Evolutionary conservation across 1,284 basidiomycete species (phyloP).

Genomic region (Rhodotorula sp.): DNA sequence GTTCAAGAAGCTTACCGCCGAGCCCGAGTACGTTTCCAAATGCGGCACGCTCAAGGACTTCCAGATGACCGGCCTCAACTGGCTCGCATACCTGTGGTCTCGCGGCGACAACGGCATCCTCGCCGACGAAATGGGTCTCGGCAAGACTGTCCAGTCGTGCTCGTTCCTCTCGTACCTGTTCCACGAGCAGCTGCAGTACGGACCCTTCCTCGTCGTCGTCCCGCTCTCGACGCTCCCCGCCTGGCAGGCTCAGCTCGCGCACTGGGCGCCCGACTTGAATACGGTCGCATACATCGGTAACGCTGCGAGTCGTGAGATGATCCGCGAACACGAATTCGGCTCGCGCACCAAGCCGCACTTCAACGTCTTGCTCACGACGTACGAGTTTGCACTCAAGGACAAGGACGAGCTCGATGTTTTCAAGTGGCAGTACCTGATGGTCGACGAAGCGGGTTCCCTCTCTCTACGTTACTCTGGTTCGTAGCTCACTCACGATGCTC

Average conservation of each 20-base stretch:
- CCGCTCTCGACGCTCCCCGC: slow-evolving; percentile 97
- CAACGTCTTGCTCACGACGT: slow-evolving; percentile 96
- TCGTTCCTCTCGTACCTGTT: slow-evolving; percentile 93
- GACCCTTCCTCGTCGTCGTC: slow-evolving; percentile 96
- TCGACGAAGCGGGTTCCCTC: slow-evolving; percentile 73
- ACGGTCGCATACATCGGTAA: slow-evolving; percentile 96
- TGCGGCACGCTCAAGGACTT: slow-evolving; percentile 94
- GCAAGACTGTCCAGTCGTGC: slow-evolving; percentile 96
- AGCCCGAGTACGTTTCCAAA: slow-evolving; percentile 78
- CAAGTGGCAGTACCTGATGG: slow-evolving; percentile 95
- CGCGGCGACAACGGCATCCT: slow-evolving; percentile 95
- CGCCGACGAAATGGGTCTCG: slow-evolving; percentile 99
- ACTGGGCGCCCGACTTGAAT: slow-evolving; percentile 96
- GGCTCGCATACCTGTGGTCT: slow-evolving; percentile 95
- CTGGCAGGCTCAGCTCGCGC: slow-evolving; percentile 92
- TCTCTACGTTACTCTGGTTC: background rate
- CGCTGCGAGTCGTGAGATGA: slow-evolving; percentile 80
- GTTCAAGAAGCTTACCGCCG: slow-evolving; percentile 82
- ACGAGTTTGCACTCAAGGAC: slow-evolving; percentile 93
- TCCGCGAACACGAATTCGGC: slow-evolving; percentile 90
- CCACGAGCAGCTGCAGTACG: slow-evolving; percentile 89
- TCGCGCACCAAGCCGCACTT: slow-evolving; percentile 76
- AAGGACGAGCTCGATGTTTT: slow-evolving; percentile 83
- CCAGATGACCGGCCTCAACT: slow-evolving; percentile 96
- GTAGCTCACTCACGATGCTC: background rate